Evolutionary conservation across 2,329 filamentous ascomycete species (phyloP).

Genomic region (Fusarium equiseti): DNA sequence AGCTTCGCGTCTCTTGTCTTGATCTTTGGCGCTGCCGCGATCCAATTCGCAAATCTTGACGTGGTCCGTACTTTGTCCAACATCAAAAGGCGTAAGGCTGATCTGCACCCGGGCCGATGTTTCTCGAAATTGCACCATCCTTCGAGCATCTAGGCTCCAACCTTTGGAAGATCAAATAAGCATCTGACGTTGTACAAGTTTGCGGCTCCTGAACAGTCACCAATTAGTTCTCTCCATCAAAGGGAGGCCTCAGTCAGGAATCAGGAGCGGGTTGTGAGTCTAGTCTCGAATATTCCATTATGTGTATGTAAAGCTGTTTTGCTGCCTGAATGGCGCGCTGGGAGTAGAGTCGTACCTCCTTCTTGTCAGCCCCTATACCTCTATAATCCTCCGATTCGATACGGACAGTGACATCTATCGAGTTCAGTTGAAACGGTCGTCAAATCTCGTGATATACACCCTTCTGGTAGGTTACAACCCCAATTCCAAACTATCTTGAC

Average conservation of each 20-base stretch:
- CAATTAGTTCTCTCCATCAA: conserved; percentile 15
- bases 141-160: conserved; percentile 27
- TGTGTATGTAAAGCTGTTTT: conserved; percentile 41
- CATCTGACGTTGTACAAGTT: conserved; percentile 34
- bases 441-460: conserved; percentile 43
- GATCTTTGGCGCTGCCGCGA: conserved; percentile 23
- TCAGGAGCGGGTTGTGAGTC: background rate
- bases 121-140: conserved; percentile 31
- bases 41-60: conserved; percentile 29
- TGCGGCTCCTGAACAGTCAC: conserved; percentile 4
- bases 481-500: conserved; percentile 34
- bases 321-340: conserved; percentile 38
- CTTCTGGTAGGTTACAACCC: conserved; percentile 30
- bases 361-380: conserved; percentile 27
- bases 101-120: conserved; percentile 28
- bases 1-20: conserved; percentile 25
- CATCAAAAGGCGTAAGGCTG: conserved; percentile 42
- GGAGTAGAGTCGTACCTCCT: conserved; percentile 21
- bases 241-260: conserved; percentile 43
- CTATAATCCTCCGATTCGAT: conserved; percentile 28
- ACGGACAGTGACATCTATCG: conserved; percentile 31
- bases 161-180: conserved; percentile 30
- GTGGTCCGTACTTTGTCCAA: conserved; percentile 34
- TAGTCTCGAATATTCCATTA: conserved; percentile 42
- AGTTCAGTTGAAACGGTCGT: conserved; percentile 38